Percentiles rank a stretch among this genome's conserved stretches.
phyloP scores from a whole-genome alignment of 352 stramenopile genomes.

The Pelagophyceae sp. region DNA sequence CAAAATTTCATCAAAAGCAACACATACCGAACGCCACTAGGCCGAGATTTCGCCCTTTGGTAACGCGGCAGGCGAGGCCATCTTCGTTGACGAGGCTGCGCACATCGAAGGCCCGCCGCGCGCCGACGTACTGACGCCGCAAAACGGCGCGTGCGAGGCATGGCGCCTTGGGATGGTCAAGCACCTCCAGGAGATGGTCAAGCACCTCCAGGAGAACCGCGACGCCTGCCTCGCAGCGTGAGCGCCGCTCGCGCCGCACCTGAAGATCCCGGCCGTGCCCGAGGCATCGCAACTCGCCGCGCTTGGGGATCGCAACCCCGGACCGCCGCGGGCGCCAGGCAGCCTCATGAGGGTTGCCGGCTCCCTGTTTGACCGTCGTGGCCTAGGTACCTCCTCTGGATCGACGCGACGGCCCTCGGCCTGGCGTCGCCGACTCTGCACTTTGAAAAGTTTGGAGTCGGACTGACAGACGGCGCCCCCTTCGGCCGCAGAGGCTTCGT shows the following conservation, averaged over 20 bases:
- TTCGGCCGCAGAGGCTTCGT: slow-evolving; percentile 25
- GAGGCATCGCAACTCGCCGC: too few relatives aligned
- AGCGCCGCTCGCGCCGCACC: neutral
- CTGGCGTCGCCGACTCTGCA: neutral
- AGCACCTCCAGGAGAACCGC: neutral
- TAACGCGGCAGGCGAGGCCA: neutral
- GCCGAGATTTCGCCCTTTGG: neutral
- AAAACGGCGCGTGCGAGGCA: slow-evolving; percentile 4
- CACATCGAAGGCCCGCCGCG: too few relatives aligned
- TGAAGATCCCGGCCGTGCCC: neutral
- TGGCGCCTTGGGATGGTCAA: too few relatives aligned
- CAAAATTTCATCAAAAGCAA: too few relatives aligned
- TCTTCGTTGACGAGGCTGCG: too few relatives aligned
- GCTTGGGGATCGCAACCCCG: too few relatives aligned
- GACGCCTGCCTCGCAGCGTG: neutral
- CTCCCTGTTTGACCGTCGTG: too few relatives aligned
- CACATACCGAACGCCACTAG: slow-evolving; percentile 3
- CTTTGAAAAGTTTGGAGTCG: slow-evolving; percentile 12
- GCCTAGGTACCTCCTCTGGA: slow-evolving; percentile 15
- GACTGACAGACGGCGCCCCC: slow-evolving; percentile 20
- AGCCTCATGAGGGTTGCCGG: too few relatives aligned
- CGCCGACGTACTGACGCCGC: neutral
- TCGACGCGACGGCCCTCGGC: neutral
- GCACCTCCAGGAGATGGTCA: neutral
- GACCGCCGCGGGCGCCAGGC: too few relatives aligned